These are phyloP conservation scores for Chionographis japonica DNA, from an alignment of 106 monocot species.

Conservation along the genomic window DNA sequence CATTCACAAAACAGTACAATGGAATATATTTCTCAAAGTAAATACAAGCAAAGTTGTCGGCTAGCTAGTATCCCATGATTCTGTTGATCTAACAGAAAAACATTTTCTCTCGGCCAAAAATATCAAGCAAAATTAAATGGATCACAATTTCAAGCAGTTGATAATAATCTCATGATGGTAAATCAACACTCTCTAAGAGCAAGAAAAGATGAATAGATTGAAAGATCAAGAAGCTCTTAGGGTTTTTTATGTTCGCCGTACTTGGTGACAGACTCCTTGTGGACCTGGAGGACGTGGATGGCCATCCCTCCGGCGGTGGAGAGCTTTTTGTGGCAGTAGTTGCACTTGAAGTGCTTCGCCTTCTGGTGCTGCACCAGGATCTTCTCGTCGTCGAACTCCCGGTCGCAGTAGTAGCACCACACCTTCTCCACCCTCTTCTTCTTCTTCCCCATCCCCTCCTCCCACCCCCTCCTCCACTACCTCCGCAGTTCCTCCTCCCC, in stretches of 20 bases:
- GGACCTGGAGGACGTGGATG: constrained; percentile 97
- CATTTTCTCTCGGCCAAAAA: too few relatives aligned
- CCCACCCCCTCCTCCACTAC: background rate
- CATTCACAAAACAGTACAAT: too few relatives aligned
- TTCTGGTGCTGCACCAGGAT: constrained; percentile 98
- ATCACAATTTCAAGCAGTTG: too few relatives aligned
- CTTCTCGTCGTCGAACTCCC: constrained; percentile 99
- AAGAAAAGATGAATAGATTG: too few relatives aligned
- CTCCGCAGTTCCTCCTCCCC: background rate
- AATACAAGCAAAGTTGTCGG: too few relatives aligned
- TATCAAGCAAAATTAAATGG: too few relatives aligned
- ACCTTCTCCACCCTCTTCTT: constrained; percentile 85
- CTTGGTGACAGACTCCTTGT: constrained; percentile 94
- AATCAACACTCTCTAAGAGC: too few relatives aligned
- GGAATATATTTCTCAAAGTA: too few relatives aligned
- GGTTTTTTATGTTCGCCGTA: constrained; percentile 11
- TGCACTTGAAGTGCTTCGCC: constrained; percentile 99
- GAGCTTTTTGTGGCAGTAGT: constrained; percentile 96
- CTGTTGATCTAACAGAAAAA: too few relatives aligned
- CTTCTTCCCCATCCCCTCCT: constrained; percentile 78
- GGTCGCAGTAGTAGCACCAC: constrained; percentile 97
- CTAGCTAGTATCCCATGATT: too few relatives aligned
- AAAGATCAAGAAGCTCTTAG: too few relatives aligned
- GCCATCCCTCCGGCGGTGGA: constrained; percentile 97
- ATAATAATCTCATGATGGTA: too few relatives aligned